Percentiles rank a stretch among this genome's conserved stretches.
Conservation (phyloP, 306 rosid genomes). For the Coriaria nepalensis region DNA sequence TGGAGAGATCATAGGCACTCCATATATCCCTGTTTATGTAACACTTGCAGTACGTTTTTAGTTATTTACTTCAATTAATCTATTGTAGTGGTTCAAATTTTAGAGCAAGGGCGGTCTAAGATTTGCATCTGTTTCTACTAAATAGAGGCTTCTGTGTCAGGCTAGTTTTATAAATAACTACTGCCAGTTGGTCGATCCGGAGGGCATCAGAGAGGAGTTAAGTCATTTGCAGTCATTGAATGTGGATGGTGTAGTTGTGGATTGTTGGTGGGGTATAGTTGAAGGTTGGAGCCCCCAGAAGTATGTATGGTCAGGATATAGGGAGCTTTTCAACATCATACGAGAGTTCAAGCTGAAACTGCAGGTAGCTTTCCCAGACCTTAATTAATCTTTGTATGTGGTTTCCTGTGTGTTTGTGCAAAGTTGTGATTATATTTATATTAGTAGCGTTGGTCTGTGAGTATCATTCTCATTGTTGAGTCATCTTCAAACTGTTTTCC, state of each 20-base stretch:
- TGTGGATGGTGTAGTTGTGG: conserved; percentile 70
- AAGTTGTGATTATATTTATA: background rate
- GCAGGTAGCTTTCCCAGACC: conserved; percentile 40
- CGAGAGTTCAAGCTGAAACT: conserved; percentile 70
- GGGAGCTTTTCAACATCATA: conserved; percentile 66
- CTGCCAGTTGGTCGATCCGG: conserved; percentile 85
- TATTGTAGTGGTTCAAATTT: too few relatives aligned
- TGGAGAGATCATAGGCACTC: conserved; percentile 50
- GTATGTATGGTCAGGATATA: conserved; percentile 87
- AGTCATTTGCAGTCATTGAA: conserved; percentile 58
- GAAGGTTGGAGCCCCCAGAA: conserved; percentile 89
- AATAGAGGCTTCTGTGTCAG: conserved; percentile 39
- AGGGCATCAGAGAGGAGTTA: conserved; percentile 65
- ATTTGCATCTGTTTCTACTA: conserved; percentile 10
- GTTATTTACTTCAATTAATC: conserved; percentile 2
- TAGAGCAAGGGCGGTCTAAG: too few relatives aligned
- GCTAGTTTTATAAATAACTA: conserved; percentile 60
- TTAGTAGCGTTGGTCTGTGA: background rate
- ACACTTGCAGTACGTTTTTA: conserved; percentile 55
- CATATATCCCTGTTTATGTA: conserved; percentile 66
- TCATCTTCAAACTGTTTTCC: conserved; percentile 17
- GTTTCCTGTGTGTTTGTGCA: background rate
- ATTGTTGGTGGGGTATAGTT: conserved; percentile 98
- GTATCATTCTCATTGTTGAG: background rate
- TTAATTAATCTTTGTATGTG: background rate